Evolutionary conservation across 441 rosid genomes (phyloP), one percentile per base, ranked within the genome.

Genomic region (Viola pubescens): DNA sequence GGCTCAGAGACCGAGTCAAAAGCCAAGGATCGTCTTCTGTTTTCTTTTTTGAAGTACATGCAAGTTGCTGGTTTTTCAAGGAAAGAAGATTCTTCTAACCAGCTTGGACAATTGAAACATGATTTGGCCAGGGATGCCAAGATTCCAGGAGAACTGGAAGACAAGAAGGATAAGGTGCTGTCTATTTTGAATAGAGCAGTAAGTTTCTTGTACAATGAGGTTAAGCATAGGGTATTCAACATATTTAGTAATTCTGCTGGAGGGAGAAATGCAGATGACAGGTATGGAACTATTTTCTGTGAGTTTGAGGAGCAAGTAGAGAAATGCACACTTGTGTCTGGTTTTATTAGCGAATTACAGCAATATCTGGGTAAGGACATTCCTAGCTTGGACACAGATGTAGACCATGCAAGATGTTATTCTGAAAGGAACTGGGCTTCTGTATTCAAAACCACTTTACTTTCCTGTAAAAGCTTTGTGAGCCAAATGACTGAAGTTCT

Each of bases 261-360:
- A 60, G 78, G 73, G 75, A 80, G 70, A 56, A 76, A 72, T 59
- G 72, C 64, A 69, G 74, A 62, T 62, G 76, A 66, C 47, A 73
- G 55, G 52, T 78, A 75, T 73, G 81, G 84, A 68, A 72, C 74
- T 59, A 64, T 72, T 52, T 80, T 81, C 73, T 64, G 76, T 69
- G 79, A 66, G 69, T 80, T 90, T 59, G 95, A 88, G 71, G 95
- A 79, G 79, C 99, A 83, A 70, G 87, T 90, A 60, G 97, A 90
- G 75, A 94, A 79, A 80, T 88, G 95, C 72, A 54, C 76, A 26
- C 79, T 90, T 59, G 66, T 94, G 48, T 71, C 75, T 63, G 92
- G 75, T 52, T 80, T 90, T 78, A 72, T 82, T 67, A 54, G 70
- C 65, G 94, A 94, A 78, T 77, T 88, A 61, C 73, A 63, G 73